Evolutionary conservation across 2,329 filamentous ascomycete genomes (phyloP).

Genomic region (Xylaria sp.): DNA sequence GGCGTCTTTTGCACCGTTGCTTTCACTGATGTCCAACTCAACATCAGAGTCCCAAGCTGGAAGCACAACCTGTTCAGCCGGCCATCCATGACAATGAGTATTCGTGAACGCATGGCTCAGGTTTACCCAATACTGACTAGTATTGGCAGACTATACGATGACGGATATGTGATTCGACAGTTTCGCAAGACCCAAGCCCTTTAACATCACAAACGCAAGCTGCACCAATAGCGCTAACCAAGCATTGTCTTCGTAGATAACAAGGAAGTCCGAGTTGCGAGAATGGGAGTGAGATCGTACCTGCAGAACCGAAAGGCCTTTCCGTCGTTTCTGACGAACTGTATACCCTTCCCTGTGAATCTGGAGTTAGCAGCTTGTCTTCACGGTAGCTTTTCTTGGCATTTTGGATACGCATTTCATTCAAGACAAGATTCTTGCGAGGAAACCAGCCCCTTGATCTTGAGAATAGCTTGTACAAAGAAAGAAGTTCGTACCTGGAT

Average conservation of each 20-base stretch:
- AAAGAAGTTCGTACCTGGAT: constrained; percentile 61
- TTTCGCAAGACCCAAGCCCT: not conserved
- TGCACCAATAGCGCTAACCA: not conserved
- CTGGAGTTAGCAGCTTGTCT: constrained; percentile 18
- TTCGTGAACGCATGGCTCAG: not conserved
- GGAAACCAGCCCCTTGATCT: not conserved
- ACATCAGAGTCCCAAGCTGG: not conserved
- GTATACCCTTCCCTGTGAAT: constrained; percentile 34
- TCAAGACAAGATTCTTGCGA: not conserved
- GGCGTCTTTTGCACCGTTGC: not conserved
- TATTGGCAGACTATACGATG: not conserved
- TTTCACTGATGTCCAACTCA: not conserved
- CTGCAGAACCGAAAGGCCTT: constrained; percentile 39
- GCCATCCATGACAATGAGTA: not conserved
- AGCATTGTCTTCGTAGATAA: constrained; percentile 4
- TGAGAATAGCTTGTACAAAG: not conserved
- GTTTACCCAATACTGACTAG: not conserved
- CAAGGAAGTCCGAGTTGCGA: not conserved
- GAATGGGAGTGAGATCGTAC: constrained; percentile 20
- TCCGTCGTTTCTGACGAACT: constrained; percentile 38
- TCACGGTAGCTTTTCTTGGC: not conserved
- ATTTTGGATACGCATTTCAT: not conserved
- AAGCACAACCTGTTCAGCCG: not conserved
- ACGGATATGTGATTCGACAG: constrained; percentile 1
- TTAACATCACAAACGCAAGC: not conserved